A percentile compares a stretch with the other conserved stretches of the same genome.
Conservation (phyloP, 2,329 filamentous ascomycete genomes). For the Daldinia sp. region DNA sequence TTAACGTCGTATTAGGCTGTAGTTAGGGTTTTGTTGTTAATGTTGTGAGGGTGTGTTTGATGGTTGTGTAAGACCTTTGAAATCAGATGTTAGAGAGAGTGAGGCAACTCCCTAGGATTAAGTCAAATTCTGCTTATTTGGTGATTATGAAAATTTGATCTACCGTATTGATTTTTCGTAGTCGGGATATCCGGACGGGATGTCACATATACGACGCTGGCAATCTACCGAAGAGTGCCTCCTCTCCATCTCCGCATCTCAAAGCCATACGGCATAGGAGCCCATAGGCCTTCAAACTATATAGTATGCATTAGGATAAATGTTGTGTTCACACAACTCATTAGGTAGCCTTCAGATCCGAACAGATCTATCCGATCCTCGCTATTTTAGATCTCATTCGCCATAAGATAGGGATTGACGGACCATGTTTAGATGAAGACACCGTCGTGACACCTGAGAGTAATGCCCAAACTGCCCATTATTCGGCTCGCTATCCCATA, state of each 20-base stretch:
- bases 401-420: not conserved
- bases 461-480: not conserved
- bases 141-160: not conserved
- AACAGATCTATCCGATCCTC: not conserved
- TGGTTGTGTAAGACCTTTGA: not conserved
- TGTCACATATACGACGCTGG: not conserved
- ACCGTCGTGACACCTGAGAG: not conserved
- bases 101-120: not conserved
- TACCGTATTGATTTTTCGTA: not conserved
- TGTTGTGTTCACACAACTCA: not conserved
- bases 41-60: not conserved
- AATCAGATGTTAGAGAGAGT: not conserved
- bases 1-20: not conserved
- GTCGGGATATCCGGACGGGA: not conserved
- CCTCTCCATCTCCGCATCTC: slow-evolving; percentile 1
- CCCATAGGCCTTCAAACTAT: not conserved
- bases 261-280: not conserved
- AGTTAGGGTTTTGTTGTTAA: not conserved
- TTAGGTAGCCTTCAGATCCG: not conserved
- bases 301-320: not conserved
- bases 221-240: not conserved
- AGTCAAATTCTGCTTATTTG: not conserved
- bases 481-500: not conserved
- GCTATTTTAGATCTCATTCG: not conserved
- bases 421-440: not conserved